phyloP scores from a whole-genome alignment of 164 flowering plant species.

The Amborella trichopoda region DNA sequence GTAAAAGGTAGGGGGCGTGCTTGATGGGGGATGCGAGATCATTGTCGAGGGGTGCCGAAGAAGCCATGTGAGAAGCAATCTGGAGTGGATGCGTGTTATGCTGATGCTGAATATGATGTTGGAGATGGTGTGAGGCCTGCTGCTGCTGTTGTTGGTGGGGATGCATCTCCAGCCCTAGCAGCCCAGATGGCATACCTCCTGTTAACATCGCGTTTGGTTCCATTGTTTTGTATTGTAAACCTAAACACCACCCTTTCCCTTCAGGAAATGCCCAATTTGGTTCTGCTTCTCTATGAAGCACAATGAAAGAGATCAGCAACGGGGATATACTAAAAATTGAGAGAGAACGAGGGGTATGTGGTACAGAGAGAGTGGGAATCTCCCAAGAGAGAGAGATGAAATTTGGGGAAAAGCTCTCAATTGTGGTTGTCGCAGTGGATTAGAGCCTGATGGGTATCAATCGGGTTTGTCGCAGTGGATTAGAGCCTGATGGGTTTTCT shows the following conservation, averaged over 20 bases:
- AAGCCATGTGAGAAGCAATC: background rate
- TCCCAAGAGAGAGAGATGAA: no score
- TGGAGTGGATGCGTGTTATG: conserved; percentile 4
- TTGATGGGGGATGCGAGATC: conserved; percentile 4
- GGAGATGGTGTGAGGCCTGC: conserved; percentile 8
- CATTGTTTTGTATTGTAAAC: background rate
- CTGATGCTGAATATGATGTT: conserved; percentile 8
- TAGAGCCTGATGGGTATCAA: no score
- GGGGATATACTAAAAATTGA: no score
- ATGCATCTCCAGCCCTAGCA: conserved; percentile 22
- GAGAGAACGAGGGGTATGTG: no score
- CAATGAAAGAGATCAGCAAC: no score
- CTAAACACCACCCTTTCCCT: background rate
- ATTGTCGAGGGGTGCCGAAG: conserved; percentile 3
- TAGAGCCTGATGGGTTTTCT: no score
- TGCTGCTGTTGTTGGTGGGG: conserved; percentile 13
- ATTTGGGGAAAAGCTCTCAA: no score
- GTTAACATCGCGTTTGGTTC: conserved; percentile 7
- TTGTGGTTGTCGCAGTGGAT: no score
- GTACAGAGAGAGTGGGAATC: no score
- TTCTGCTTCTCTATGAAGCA: no score
- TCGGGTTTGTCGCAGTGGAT: background rate
- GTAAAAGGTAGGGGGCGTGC: conserved; percentile 6
- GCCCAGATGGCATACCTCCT: conserved; percentile 13
- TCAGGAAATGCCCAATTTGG: no score